Conservation (phyloP, 257 asterid species). For the Solanum microdontum region DNA sequence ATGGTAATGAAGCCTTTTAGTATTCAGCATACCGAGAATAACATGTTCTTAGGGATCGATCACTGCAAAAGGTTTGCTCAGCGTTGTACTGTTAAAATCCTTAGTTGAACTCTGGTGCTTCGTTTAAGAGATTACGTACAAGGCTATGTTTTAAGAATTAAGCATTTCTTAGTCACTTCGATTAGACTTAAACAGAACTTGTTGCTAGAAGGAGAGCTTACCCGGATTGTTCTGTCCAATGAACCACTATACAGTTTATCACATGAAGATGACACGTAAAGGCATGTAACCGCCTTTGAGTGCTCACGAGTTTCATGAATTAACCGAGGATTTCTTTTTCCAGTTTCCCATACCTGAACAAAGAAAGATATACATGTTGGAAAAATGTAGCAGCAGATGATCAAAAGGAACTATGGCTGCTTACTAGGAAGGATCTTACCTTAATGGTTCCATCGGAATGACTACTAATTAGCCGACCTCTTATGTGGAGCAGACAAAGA, state of each 20-base stretch:
- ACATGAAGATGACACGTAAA: conserved; percentile 38
- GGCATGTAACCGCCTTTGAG: conserved; percentile 63
- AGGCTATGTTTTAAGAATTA: not conserved
- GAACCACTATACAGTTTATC: conserved; percentile 68
- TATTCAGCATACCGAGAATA: not conserved
- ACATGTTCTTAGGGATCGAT: not conserved
- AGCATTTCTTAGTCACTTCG: not conserved
- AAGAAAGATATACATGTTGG: not conserved
- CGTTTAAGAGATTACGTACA: not conserved
- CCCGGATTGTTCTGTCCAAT: conserved; percentile 74
- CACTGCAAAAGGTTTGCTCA: not conserved
- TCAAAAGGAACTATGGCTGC: not conserved
- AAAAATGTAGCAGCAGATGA: not conserved
- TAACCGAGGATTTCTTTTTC: conserved; percentile 40
- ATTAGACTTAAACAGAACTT: not conserved
- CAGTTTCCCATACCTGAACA: conserved; percentile 64
- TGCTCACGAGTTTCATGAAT: conserved; percentile 75
- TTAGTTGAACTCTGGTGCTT: not conserved
- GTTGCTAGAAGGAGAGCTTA: conserved; percentile 10
- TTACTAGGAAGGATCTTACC: conserved; percentile 12
- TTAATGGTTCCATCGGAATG: conserved; percentile 83
- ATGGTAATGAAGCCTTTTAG: not conserved
- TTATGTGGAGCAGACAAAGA: conserved; percentile 43
- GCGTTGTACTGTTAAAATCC: not conserved
- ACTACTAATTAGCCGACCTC: conserved; percentile 47